Conservation (phyloP, 2,329 filamentous ascomycete species). For the Alternaria solani region DNA sequence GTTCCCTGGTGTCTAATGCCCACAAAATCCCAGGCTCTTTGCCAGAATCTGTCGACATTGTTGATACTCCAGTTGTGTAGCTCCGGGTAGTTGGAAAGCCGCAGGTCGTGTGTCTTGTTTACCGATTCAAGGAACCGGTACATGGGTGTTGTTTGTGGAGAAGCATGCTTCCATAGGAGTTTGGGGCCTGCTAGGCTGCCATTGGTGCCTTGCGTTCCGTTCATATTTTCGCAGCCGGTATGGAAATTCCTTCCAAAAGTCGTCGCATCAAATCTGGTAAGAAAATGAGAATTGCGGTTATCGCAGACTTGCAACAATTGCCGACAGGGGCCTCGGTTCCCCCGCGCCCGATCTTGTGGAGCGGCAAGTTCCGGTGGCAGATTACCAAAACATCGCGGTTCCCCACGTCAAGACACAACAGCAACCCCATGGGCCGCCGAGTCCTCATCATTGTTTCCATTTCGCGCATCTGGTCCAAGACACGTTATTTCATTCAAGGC, state of each 20-base stretch:
- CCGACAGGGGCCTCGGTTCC: slow-evolving; percentile 10
- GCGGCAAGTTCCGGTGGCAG: background rate
- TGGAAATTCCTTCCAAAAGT: background rate
- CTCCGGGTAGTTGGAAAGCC: slow-evolving; percentile 72
- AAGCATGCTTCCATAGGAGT: slow-evolving; percentile 72
- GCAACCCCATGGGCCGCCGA: background rate
- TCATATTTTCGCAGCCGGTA: slow-evolving; percentile 3
- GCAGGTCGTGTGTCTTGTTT: slow-evolving; percentile 70
- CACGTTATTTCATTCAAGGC: background rate
- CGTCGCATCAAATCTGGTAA: background rate
- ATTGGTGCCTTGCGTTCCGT: slow-evolving; percentile 33
- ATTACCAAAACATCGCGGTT: background rate
- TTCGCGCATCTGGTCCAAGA: background rate
- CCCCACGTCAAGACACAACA: background rate
- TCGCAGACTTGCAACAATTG: slow-evolving; percentile 11
- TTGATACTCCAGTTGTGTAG: slow-evolving; percentile 87
- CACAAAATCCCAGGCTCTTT: slow-evolving; percentile 82
- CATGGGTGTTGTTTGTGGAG: slow-evolving; percentile 73
- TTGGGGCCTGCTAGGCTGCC: slow-evolving; percentile 30
- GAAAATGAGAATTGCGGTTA: slow-evolving; percentile 6
- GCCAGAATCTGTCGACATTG: slow-evolving; percentile 81
- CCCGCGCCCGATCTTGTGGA: slow-evolving; percentile 3
- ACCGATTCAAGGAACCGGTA: slow-evolving; percentile 74
- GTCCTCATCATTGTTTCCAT: background rate
- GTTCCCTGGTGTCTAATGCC: slow-evolving; percentile 73